Percentiles rank a stretch among this genome's conserved stretches.
Conservation (phyloP, 192 early-diverging fungal species). For the Cladochytrium replicatum region DNA sequence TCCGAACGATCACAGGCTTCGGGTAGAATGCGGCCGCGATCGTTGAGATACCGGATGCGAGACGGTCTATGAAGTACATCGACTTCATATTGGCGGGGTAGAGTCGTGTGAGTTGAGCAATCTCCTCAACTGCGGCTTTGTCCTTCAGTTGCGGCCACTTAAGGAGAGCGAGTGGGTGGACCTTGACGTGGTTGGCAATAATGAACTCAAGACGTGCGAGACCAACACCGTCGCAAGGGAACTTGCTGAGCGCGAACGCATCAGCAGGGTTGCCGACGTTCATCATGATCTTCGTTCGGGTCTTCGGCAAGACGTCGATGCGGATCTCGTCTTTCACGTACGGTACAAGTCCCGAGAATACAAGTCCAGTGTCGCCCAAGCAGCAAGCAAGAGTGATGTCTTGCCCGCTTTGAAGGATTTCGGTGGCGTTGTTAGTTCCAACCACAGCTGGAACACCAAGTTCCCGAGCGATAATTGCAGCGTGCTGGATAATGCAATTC, state of each 20-base stretch:
- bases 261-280: conserved; percentile 13
- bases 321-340: conserved; percentile 6
- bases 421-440: conserved; percentile 8
- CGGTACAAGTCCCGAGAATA: conserved; percentile 1
- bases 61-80: conserved; percentile 10
- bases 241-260: conserved; percentile 3
- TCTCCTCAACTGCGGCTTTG: neutral
- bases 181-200: conserved; percentile 16
- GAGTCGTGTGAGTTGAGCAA: conserved; percentile 2
- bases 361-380: neutral
- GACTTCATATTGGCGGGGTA: conserved; percentile 1
- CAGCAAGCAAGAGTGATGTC: conserved; percentile 6
- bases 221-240: conserved; percentile 13
- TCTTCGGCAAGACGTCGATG: conserved; percentile 1
- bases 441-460: conserved; percentile 16
- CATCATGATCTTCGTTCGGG: conserved; percentile 9
- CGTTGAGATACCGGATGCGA: conserved; percentile 7
- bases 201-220: conserved; percentile 15
- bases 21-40: conserved; percentile 17
- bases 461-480: conserved; percentile 16
- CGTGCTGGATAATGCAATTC: too few relatives aligned
- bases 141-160: conserved; percentile 6
- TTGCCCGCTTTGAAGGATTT: conserved; percentile 2
- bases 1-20: conserved; percentile 10
- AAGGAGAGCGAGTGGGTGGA: conserved; percentile 11